A percentile compares a stretch with the other conserved stretches of the same genome.
Evolutionary conservation across 176 grass and related monocot genomes (phyloP).

Genomic region (Pharus latifolius): DNA sequence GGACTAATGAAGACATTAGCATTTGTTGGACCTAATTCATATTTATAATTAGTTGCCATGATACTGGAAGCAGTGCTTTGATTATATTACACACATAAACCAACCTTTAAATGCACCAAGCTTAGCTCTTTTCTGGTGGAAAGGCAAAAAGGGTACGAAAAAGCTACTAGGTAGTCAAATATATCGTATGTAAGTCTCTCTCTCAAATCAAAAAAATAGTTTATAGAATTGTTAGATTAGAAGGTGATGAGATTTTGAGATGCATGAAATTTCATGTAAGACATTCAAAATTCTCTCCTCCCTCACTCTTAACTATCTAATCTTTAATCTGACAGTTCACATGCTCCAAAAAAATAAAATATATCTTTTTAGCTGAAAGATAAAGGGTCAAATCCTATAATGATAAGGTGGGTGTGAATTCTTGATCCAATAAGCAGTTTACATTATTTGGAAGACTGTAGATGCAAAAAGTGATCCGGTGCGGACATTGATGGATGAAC

Average conservation of each 20-base stretch:
- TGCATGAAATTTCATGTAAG: no score
- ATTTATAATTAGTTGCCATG: neutral
- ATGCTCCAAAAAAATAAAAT: no score
- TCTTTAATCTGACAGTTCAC: no score
- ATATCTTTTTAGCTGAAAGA: no score
- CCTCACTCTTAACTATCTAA: no score
- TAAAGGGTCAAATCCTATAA: no score
- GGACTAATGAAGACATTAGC: neutral
- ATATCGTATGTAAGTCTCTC: no score
- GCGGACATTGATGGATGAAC: neutral
- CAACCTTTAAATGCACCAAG: neutral
- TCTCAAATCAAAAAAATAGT: no score
- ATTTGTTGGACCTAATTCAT: conserved; percentile 26
- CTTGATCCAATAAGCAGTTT: neutral
- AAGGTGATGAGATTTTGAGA: no score
- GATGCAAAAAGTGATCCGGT: neutral
- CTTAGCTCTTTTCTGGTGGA: neutral
- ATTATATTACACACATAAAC: neutral
- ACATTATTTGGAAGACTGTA: no score
- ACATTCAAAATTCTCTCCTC: no score
- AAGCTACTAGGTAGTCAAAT: neutral
- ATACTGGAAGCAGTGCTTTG: neutral
- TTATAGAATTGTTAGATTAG: no score
- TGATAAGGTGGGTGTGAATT: neutral
- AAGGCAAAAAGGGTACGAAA: neutral